phyloP scores from a whole-genome alignment of 345 rosid species.

The Brassica rapa region DNA sequence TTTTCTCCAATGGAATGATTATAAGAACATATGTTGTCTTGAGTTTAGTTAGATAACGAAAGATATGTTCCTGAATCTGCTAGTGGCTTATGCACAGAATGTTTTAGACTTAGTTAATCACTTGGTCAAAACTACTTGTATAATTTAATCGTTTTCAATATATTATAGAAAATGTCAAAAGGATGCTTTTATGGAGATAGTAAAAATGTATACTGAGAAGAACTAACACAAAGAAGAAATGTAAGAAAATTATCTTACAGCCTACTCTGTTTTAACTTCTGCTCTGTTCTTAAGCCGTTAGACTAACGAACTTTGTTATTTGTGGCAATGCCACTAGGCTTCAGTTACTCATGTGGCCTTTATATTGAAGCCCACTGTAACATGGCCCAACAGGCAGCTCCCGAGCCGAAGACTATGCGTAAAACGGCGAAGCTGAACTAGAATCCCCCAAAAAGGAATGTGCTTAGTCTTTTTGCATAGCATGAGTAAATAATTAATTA shows the following conservation, averaged over 20 bases:
- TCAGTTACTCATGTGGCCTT: not conserved
- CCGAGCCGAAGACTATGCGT: not conserved
- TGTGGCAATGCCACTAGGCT: not conserved
- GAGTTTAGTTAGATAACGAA: not conserved
- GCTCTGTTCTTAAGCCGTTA: not conserved
- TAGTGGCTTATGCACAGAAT: not conserved
- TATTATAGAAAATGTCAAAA: not conserved
- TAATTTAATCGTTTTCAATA: not conserved
- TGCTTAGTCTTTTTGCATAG: not conserved
- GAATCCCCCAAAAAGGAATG: not conserved
- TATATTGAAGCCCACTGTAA: not conserved
- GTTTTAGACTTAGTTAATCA: not conserved
- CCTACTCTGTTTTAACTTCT: not conserved
- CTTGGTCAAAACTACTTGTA: not conserved
- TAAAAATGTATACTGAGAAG: not conserved
- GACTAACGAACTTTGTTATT: not conserved
- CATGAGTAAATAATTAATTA: not conserved
- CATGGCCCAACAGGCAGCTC: not conserved
- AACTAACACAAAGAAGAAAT: not conserved
- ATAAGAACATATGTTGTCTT: not conserved
- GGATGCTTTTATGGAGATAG: not conserved
- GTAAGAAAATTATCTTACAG: not conserved
- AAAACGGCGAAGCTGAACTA: conserved; percentile 1
- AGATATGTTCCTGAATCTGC: not conserved
- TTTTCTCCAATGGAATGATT: not conserved